phyloP scores from a whole-genome alignment of 2,329 filamentous ascomycete species.

The Beauveria caledonica region DNA sequence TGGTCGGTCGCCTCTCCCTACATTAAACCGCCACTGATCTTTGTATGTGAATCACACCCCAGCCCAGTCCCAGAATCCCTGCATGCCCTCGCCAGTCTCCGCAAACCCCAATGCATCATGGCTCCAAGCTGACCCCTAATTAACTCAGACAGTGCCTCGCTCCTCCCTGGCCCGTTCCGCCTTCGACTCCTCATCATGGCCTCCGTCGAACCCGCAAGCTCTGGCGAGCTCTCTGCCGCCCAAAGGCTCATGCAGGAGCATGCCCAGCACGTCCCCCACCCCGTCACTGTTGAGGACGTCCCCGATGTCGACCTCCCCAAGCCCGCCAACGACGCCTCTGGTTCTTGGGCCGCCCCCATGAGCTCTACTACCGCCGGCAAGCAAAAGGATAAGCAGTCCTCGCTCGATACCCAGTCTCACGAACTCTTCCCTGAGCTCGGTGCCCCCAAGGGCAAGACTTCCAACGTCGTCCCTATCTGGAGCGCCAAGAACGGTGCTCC shows the following conservation, averaged over 20 bases:
- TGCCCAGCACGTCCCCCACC: constrained; percentile 37
- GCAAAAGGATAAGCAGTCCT: constrained; percentile 47
- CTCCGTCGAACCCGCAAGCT: constrained; percentile 22
- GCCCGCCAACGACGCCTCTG: constrained; percentile 36
- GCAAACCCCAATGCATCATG: neutral
- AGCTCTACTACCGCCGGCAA: constrained; percentile 61
- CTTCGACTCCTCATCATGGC: constrained; percentile 31
- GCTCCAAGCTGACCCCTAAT: neutral
- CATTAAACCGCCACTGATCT: neutral
- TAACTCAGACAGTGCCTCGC: neutral
- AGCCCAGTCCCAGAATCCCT: neutral
- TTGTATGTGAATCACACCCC: neutral
- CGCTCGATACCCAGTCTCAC: constrained; percentile 75
- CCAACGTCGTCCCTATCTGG: constrained; percentile 67
- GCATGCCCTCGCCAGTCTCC: neutral
- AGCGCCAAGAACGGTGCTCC: constrained; percentile 56
- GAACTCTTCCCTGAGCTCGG: constrained; percentile 93
- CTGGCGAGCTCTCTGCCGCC: constrained; percentile 42
- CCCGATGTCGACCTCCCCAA: constrained; percentile 69
- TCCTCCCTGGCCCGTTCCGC: constrained; percentile 3
- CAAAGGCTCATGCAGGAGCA: constrained; percentile 61
- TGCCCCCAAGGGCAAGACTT: constrained; percentile 56
- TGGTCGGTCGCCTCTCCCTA: neutral
- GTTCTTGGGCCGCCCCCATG: constrained; percentile 39
- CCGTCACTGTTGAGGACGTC: constrained; percentile 70